These are phyloP conservation scores for Xerocomus nothofagi DNA, from an alignment of 1,284 basidiomycete species.

Conservation along the genomic window DNA sequence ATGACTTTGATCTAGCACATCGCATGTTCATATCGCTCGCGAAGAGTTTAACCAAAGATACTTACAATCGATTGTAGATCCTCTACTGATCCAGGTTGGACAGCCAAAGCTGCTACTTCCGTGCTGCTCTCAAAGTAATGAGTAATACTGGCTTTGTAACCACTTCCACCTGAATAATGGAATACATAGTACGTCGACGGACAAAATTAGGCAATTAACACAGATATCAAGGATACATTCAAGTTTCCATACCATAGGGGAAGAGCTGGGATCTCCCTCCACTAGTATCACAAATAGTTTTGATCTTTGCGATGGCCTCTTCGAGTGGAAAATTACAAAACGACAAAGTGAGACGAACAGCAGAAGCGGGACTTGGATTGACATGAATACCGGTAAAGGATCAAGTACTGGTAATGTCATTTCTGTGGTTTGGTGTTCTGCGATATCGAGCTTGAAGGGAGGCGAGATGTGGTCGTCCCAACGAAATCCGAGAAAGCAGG, in stretches of 20 bases:
- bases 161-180: slow-evolving; percentile 8
- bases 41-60: neutral
- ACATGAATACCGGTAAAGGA: neutral
- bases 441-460: neutral
- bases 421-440: too few relatives aligned
- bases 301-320: neutral
- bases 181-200: too few relatives aligned
- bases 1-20: too few relatives aligned
- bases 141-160: slow-evolving; percentile 13
- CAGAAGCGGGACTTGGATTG: neutral
- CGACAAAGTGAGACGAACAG: neutral
- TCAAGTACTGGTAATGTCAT: neutral
- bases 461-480: neutral
- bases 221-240: neutral
- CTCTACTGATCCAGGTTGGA: slow-evolving; percentile 16
- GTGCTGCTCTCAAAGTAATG: slow-evolving; percentile 18
- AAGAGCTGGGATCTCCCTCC: slow-evolving; percentile 6
- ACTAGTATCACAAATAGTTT: neutral
- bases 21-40: neutral
- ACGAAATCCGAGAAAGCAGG: neutral
- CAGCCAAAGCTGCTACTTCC: slow-evolving; percentile 7
- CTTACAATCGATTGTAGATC: slow-evolving; percentile 14
- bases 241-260: slow-evolving; percentile 3
- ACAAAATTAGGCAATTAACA: neutral
- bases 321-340: neutral